These are phyloP conservation scores for Neoarthrinium moseri DNA, from an alignment of 2,329 filamentous ascomycete genomes.

Conservation along the genomic window DNA sequence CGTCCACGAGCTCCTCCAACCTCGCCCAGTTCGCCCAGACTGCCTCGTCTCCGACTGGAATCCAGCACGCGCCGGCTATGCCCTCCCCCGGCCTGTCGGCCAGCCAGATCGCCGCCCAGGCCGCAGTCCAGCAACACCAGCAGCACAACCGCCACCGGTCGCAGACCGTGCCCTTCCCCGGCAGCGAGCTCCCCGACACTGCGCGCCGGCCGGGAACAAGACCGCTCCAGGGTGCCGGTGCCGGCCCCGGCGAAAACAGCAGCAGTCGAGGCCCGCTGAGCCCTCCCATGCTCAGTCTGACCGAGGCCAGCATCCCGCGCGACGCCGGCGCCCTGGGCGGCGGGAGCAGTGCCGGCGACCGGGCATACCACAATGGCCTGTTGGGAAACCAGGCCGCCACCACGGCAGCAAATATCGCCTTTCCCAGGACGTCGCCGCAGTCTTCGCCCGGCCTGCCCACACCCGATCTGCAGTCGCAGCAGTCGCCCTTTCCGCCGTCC, in stretches of 20 bases:
- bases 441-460: conserved; percentile 45
- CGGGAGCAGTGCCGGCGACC: conserved; percentile 16
- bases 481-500: conserved; percentile 34
- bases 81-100: conserved; percentile 48
- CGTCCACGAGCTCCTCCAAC: conserved; percentile 58
- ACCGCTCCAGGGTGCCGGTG: conserved; percentile 25
- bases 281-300: conserved; percentile 63
- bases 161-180: conserved; percentile 66
- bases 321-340: conserved; percentile 52
- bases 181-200: conserved; percentile 39
- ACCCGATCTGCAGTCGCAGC: conserved; percentile 27
- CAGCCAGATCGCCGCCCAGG: conserved; percentile 80
- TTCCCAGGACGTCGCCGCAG: conserved; percentile 60
- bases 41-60: conserved; percentile 60
- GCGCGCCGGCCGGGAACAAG: conserved; percentile 34
- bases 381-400: conserved; percentile 64
- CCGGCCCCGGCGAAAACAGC: neutral
- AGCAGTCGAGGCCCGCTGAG: conserved; percentile 49
- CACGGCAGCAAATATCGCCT: conserved; percentile 71
- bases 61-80: conserved; percentile 39
- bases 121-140: conserved; percentile 61
- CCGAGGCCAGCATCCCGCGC: conserved; percentile 62
- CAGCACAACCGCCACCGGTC: conserved; percentile 64
- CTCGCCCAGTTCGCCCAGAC: conserved; percentile 73
- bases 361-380: conserved; percentile 60